Base-by-base conservation (phyloP, 2,329 filamentous ascomycete genomes). In the Pyrenochaeta sp. region DNA sequence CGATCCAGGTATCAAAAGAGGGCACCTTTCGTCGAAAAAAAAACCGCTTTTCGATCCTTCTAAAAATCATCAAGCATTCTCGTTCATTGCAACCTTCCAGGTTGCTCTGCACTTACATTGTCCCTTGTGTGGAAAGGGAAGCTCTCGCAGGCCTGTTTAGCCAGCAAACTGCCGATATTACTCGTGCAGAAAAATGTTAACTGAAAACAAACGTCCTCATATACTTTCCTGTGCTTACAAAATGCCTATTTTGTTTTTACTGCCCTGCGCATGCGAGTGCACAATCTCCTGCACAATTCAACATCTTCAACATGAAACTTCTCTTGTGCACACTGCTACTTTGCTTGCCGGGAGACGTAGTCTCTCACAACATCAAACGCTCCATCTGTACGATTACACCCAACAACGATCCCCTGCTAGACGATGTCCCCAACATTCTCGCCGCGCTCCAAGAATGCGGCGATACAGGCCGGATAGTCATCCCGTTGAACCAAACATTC, bases 381-480 rank as follows among this genome's bases (percentile, higher is more conserved):
- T 59, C 63, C 10, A 53, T 61, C 19, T 75, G 72, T 42, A 74
- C 65, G 0, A 63, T 70, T 3, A 42, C 36, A 9, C 58, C 68
- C 3, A 63, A 61, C 11, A 63, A 66, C 18, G 59, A 57, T 6
- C 47, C 62, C 2, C 65, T 61, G 1, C 64, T 53, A 0, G 74
- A 78, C 35, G 76, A 79, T 44, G 65, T 69, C 1, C 75, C 76
- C 2, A 73, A 74, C 2, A 78, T 79, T 30, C 52, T 59, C 23
- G 61, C 70, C 2, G 75, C 77, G 0, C 70, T 79, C 11, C 36
- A 66, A 10, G 58, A 53, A 8, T 77, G 74, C 39, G 74, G 75
- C 9, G 61, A 68, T 8, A 71, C 73, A 9, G 76, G 76, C n/a
- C 75, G 69, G 0, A 76, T 79, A 13, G 57, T 75, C 2, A 71